phyloP scores from a whole-genome alignment of 2,329 filamentous ascomycete genomes.

The Cytospora leucostoma region DNA sequence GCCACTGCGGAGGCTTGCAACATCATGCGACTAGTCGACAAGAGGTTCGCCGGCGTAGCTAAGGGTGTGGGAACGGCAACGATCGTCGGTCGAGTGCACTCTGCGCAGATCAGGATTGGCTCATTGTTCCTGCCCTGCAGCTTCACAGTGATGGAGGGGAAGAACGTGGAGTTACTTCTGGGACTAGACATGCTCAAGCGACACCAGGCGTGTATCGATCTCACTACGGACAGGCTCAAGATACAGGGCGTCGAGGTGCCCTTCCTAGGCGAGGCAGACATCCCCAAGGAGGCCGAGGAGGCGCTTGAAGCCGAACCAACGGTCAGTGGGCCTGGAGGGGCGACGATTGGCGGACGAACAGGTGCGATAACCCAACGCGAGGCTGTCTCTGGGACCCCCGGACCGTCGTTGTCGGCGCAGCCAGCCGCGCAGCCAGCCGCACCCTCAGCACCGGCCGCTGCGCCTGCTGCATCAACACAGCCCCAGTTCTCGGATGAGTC shows the following conservation, averaged over 20 bases:
- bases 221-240: constrained; percentile 79
- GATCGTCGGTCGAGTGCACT: constrained; percentile 93
- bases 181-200: constrained; percentile 97
- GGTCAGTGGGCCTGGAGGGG: constrained; percentile 83
- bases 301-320: constrained; percentile 77
- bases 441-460: constrained; percentile 28
- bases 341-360: constrained; percentile 79
- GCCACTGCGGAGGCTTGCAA: constrained; percentile 86
- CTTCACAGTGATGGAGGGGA: constrained; percentile 99
- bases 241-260: constrained; percentile 87
- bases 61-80: constrained; percentile 91
- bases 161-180: constrained; percentile 88
- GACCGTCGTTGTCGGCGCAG: constrained; percentile 32
- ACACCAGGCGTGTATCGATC: constrained; percentile 89
- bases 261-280: constrained; percentile 90
- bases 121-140: constrained; percentile 85
- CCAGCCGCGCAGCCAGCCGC: constrained; percentile 31
- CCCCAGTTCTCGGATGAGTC: constrained; percentile 59
- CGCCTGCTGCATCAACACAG: constrained; percentile 27
- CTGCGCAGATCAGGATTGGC: constrained; percentile 92
- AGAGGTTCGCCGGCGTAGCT: constrained; percentile 86
- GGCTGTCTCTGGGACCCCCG: constrained; percentile 27
- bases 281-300: constrained; percentile 80
- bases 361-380: constrained; percentile 63
- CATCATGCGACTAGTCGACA: constrained; percentile 95